Conservation (phyloP, 345 rosid genomes). For the Pugionium cornutum region DNA sequence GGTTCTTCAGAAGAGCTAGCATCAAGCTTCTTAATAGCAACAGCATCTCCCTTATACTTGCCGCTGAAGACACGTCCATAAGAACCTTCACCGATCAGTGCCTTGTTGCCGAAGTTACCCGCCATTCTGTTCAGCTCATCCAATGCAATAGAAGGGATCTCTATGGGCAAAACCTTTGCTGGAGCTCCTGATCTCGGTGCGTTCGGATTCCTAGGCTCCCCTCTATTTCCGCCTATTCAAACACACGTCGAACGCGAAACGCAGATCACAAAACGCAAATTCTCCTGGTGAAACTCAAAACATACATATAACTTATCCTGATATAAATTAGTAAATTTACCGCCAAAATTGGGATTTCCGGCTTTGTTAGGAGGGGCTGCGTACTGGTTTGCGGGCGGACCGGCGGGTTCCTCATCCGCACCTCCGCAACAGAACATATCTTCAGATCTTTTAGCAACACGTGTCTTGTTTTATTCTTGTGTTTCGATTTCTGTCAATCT, state of each 20-base stretch:
- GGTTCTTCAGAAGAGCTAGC: slow-evolving; percentile 74
- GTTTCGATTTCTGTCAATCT: slow-evolving; percentile 26
- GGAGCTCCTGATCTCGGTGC: slow-evolving; percentile 68
- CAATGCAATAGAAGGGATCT: slow-evolving; percentile 61
- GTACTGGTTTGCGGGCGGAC: slow-evolving; percentile 64
- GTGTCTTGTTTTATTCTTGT: slow-evolving; percentile 24
- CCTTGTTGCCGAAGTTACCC: slow-evolving; percentile 69
- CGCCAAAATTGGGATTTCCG: slow-evolving; percentile 54
- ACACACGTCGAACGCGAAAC: too few species aligned
- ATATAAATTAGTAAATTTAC: slow-evolving; percentile 11
- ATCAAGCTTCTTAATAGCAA: slow-evolving; percentile 90
- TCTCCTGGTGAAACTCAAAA: neutral
- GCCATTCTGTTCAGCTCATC: slow-evolving; percentile 71
- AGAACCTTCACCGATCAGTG: slow-evolving; percentile 97
- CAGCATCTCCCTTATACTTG: slow-evolving; percentile 52
- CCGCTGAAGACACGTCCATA: slow-evolving; percentile 89
- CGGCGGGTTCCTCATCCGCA: slow-evolving; percentile 74
- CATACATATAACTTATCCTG: neutral
- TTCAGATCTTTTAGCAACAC: slow-evolving; percentile 32
- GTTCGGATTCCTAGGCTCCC: slow-evolving; percentile 63
- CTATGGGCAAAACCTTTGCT: slow-evolving; percentile 74
- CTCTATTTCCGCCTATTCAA: slow-evolving; percentile 57
- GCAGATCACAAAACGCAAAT: neutral
- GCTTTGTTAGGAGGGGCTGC: slow-evolving; percentile 75
- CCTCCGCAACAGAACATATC: slow-evolving; percentile 91